phyloP scores from a whole-genome alignment of 208 protist species.

The Trypanosoma boissoni region DNA sequence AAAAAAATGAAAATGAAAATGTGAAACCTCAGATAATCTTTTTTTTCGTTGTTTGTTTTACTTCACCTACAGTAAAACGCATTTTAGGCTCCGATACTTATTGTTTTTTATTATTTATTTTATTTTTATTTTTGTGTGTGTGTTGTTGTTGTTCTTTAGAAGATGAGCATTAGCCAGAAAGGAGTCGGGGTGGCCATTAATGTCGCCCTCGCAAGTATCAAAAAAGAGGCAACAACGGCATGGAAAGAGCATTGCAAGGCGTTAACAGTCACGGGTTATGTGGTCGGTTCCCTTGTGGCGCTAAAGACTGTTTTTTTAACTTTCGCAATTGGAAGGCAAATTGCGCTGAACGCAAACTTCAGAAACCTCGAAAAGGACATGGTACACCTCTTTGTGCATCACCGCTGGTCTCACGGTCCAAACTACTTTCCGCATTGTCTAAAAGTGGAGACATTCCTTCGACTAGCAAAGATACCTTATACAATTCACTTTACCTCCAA shows the following conservation, averaged over 20 bases:
- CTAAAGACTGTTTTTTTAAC: slow-evolving; percentile 29
- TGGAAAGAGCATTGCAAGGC: slow-evolving; percentile 32
- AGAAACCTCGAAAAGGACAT: slow-evolving; percentile 45
- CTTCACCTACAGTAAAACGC: too few species aligned
- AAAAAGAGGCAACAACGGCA: slow-evolving; percentile 26
- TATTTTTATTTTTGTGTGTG: too few species aligned
- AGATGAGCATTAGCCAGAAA: background rate
- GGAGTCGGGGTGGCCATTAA: too few species aligned
- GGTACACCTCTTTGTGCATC: slow-evolving; percentile 67
- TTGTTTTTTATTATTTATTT: too few species aligned
- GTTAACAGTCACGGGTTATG: slow-evolving; percentile 28
- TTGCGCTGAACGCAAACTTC: slow-evolving; percentile 30
- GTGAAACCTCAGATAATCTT: too few species aligned
- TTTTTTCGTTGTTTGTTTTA: too few species aligned
- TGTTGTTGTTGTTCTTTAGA: background rate
- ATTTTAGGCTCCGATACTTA: too few species aligned
- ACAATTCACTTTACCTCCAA: slow-evolving; percentile 68
- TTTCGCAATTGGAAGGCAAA: slow-evolving; percentile 20
- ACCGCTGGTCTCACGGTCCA: slow-evolving; percentile 66
- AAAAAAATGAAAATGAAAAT: too few species aligned
- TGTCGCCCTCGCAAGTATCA: background rate
- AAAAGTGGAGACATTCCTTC: slow-evolving; percentile 69
- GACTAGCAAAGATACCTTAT: slow-evolving; percentile 69
- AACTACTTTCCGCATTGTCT: slow-evolving; percentile 68
- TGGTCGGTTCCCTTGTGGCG: slow-evolving; percentile 26